Conservation (phyloP, 129 eudicot species). For the Centaurea solstitialis region DNA sequence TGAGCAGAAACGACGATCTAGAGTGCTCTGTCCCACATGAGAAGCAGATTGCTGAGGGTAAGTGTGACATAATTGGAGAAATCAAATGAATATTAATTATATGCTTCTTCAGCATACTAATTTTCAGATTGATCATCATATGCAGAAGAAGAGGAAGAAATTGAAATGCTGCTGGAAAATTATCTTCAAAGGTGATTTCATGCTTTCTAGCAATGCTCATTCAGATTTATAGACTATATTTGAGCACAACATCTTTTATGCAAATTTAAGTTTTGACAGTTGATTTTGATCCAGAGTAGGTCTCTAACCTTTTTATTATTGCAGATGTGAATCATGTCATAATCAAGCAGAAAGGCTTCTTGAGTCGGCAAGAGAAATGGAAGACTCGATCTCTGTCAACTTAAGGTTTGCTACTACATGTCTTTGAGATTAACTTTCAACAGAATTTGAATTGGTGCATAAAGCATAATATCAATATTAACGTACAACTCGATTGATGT, state of each 20-base stretch:
- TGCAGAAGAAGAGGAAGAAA: slow-evolving; percentile 99
- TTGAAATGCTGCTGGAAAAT: slow-evolving; percentile 97
- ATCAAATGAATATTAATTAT: neutral
- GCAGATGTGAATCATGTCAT: slow-evolving; percentile 99
- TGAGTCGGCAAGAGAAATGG: slow-evolving; percentile 98
- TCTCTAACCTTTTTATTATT: neutral
- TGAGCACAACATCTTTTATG: neutral
- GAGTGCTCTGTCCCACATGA: slow-evolving; percentile 87
- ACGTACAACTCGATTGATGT: neutral
- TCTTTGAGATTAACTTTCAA: neutral
- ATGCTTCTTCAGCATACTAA: slow-evolving; percentile 6
- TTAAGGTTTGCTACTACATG: slow-evolving; percentile 55
- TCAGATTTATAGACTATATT: neutral
- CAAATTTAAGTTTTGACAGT: neutral
- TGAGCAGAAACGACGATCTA: slow-evolving; percentile 55
- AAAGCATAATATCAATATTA: neutral
- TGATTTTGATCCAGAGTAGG: neutral
- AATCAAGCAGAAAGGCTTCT: slow-evolving; percentile 99
- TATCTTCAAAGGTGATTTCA: slow-evolving; percentile 81
- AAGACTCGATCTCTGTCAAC: slow-evolving; percentile 96
- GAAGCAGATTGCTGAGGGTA: slow-evolving; percentile 95
- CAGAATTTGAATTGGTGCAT: neutral
- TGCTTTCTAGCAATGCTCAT: neutral
- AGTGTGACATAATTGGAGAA: neutral
- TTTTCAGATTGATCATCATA: slow-evolving; percentile 7